Evolutionary conservation across 176 grass and related monocot genomes (phyloP).

Genomic region (Aechmea fasciata): DNA sequence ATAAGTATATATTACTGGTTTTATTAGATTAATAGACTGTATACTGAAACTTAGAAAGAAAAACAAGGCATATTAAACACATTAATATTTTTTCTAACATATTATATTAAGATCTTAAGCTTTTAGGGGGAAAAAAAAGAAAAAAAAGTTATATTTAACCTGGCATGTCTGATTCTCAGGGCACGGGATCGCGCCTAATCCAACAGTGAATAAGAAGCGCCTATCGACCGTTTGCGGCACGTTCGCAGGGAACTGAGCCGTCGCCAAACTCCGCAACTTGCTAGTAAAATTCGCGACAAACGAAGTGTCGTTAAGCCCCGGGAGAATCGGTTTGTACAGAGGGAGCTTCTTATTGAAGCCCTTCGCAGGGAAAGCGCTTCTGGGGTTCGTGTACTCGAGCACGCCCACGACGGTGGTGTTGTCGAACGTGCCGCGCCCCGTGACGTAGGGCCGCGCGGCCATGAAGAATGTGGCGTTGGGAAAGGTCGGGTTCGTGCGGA

Average conservation of each 20-base stretch:
- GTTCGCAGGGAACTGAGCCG: slow-evolving; percentile 35
- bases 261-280: slow-evolving; percentile 60
- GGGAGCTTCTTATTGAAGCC: slow-evolving; percentile 33
- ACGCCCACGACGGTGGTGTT: slow-evolving; percentile 61
- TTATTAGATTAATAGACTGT: too few species aligned
- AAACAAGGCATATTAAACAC: too few species aligned
- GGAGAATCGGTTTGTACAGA: slow-evolving; percentile 27
- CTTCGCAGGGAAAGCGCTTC: background rate
- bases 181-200: slow-evolving; percentile 52
- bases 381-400: slow-evolving; percentile 43
- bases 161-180: slow-evolving; percentile 50
- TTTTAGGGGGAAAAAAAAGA: too few species aligned
- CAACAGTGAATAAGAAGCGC: slow-evolving; percentile 64
- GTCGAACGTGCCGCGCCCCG: slow-evolving; percentile 56
- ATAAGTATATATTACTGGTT: too few species aligned
- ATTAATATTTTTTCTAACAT: too few species aligned
- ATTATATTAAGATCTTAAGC: too few species aligned
- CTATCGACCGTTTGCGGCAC: slow-evolving; percentile 43
- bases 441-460: slow-evolving; percentile 42
- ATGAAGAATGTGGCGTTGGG: slow-evolving; percentile 36
- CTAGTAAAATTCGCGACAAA: slow-evolving; percentile 49
- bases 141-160: background rate
- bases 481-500: slow-evolving; percentile 15
- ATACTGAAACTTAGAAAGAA: too few species aligned
- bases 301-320: slow-evolving; percentile 50